Evolutionary conservation across 1,139 yeast species (phyloP).

Genomic region (Geotrichum reessii): DNA sequence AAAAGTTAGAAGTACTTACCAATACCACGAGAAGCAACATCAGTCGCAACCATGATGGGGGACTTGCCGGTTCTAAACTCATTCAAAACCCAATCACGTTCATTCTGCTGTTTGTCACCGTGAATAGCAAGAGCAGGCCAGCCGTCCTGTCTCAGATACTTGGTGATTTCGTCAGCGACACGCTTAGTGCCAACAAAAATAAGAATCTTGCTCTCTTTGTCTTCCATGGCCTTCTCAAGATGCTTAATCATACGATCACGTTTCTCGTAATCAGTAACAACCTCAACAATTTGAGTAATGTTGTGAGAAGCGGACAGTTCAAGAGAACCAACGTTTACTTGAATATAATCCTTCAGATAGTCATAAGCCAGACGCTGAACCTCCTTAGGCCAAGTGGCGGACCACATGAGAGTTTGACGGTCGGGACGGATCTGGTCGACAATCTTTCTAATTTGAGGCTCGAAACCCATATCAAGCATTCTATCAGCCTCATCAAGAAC

Average conservation of each 20-base stretch:
- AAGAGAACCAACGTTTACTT: constrained; percentile 92
- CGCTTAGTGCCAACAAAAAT: constrained; percentile 94
- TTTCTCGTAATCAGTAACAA: constrained; percentile 86
- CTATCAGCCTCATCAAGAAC: constrained; percentile 98
- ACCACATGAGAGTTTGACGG: constrained; percentile 83
- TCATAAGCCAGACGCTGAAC: constrained; percentile 90
- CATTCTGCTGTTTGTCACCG: constrained; percentile 97
- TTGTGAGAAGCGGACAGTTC: constrained; percentile 96
- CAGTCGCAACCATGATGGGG: constrained; percentile 84
- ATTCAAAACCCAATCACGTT: constrained; percentile 96
- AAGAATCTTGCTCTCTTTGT: constrained; percentile 69
- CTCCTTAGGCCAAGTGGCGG: constrained; percentile 96
- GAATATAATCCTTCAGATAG: constrained; percentile 86
- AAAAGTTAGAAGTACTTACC: constrained; percentile 55
- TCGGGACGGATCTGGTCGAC: constrained; percentile 73
- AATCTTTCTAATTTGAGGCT: constrained; percentile 88
- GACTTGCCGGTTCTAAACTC: constrained; percentile 82
- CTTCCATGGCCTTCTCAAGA: constrained; percentile 77
- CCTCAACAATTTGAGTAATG: constrained; percentile 89
- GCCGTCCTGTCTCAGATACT: constrained; percentile 89
- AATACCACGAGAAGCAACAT: constrained; percentile 99
- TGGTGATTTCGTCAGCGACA: constrained; percentile 92
- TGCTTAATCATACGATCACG: constrained; percentile 84
- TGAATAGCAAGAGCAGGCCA: constrained; percentile 99
- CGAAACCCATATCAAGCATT: constrained; percentile 93